Base-by-base conservation (phyloP, 192 early-diverging fungal species). In the Linnemannia exigua region DNA sequence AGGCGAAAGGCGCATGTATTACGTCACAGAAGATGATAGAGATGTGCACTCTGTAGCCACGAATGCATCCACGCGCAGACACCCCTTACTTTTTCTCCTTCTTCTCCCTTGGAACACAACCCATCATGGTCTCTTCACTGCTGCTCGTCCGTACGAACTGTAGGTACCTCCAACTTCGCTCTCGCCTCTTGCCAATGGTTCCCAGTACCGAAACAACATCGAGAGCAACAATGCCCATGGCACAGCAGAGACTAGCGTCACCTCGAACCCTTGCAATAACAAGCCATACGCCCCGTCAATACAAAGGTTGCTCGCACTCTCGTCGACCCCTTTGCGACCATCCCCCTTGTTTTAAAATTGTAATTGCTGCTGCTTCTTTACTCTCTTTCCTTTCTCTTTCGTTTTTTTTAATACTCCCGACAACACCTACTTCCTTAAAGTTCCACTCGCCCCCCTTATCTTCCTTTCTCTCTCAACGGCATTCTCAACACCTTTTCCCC, bases 121-220 rank as follows among this genome's bases (percentile, higher is more conserved):
- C 69, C 11, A 14, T 19, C 38, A 71, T 71, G 70, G 38, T 46
- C 14, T 71, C 70, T 14, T 71, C 70, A 14, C 41, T 71, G 70
- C 70, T 71, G 25, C 70, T 71, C 25, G 70, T 71, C 41, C 70
- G 70, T 17, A 71, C 38, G 12, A 28, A 46, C 41, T 28, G 38
- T 46, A 46, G 41, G 33, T 69, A 9, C 22, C 15, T 38, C 7
- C 15, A 48, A 12, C 38, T 20, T 16, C 20, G 22, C 41, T 36
- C 67, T 4, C 25, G 20, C 22, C 20, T 38, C 44, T 68, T 67
- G 66, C 31, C 25, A 52, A 52, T 52, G 16, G 22, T 58, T 8
- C 54, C 0, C 28, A 33, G 12, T 31, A 2, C 11, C 14, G 58
- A 25, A 28, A 11, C 12, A 15, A 25, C 25, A 15, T 15, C 58